Base-by-base conservation (phyloP, 768 basidiomycete genomes). In the Kwoniella heveanensis region DNA sequence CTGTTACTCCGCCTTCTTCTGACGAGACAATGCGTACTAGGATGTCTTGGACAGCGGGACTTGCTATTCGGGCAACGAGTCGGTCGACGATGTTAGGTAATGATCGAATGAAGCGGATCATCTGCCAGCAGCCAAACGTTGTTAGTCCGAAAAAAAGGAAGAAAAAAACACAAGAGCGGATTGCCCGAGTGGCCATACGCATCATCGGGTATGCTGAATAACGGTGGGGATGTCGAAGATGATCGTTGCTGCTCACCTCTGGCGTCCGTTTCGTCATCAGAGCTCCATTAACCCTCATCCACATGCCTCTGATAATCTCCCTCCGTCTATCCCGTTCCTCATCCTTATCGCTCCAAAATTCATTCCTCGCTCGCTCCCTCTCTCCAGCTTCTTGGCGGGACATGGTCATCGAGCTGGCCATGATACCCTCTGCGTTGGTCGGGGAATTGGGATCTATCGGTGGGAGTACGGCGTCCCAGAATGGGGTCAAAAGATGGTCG, bases 221-320 rank as follows among this genome's bases (percentile, higher is more conserved):
- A n/a, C n/a, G n/a, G n/a, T n/a, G n/a, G n/a, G 24, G 53, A 61
- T 19, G n/a, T 22, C 17, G 8, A 9, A 2, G 84, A 32, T 32
- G 32, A 32, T 32, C 7, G 32, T 13, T 6, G 32, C 32, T 32
- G 13, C 84, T 77, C 81, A 92, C 92, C 86, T 96, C 92, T 66
- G 85, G 85, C 25, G 91, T 90, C 80, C 90, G 90, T 83, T 93
- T 94, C 67, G 84, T 87, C 73, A 99, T 81, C 71, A 98, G 90
- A 1, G 88, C 85, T 39, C 89, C 87, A 76, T 92, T 96, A 69
- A 97, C 90, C 80, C 95, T 91, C n/a, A 89, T 87, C 83, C 96
- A 99, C 80, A 91, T 90, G 0, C 91, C 88, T 29, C 92, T 90
- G 83, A 95, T 89, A 61, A 88, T 85, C 83, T 89, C 90, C 70